Conservation (phyloP, 1,284 basidiomycete genomes). For the Tremellales sp. region DNA sequence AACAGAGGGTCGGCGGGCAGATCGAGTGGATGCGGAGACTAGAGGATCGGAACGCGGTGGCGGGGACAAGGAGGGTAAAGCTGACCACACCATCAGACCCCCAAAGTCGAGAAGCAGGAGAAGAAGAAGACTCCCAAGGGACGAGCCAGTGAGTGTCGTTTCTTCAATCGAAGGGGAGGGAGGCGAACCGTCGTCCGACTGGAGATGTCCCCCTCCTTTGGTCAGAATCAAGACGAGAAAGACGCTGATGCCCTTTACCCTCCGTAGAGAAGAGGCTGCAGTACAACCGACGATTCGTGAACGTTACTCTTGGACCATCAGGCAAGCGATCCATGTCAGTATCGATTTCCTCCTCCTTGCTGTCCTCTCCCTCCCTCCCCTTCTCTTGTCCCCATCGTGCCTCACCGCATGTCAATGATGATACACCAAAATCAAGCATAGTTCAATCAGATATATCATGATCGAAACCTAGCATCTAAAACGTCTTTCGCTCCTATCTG, state of each 20-base stretch:
- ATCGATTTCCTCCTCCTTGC: constrained; percentile 4
- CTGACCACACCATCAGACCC: constrained; percentile 53
- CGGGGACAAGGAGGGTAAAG: background rate
- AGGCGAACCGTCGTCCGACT: background rate
- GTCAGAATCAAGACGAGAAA: background rate
- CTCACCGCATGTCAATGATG: constrained; percentile 52
- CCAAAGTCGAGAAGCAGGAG: constrained; percentile 96
- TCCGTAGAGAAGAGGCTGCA: constrained; percentile 74
- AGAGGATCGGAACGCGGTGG: constrained; percentile 2
- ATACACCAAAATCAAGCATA: constrained; percentile 68
- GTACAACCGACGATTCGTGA: constrained; percentile 68
- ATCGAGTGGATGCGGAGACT: background rate
- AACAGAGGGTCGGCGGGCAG: too few relatives aligned
- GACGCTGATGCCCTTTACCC: constrained; percentile 14
- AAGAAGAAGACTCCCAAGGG: constrained; percentile 96
- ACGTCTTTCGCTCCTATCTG: constrained; percentile 94
- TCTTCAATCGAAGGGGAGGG: background rate
- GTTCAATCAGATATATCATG: constrained; percentile 77
- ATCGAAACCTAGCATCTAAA: constrained; percentile 69
- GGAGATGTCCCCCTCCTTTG: background rate
- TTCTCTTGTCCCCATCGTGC: background rate
- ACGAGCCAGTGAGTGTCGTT: constrained; percentile 61
- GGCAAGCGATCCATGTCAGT: constrained; percentile 97
- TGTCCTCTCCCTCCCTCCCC: constrained; percentile 4
- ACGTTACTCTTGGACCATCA: constrained; percentile 82